A percentile compares a stretch with the other conserved stretches of the same genome.
Evolutionary conservation across 2,329 filamentous ascomycete species (phyloP).

Genomic region (Calonectria montana): DNA sequence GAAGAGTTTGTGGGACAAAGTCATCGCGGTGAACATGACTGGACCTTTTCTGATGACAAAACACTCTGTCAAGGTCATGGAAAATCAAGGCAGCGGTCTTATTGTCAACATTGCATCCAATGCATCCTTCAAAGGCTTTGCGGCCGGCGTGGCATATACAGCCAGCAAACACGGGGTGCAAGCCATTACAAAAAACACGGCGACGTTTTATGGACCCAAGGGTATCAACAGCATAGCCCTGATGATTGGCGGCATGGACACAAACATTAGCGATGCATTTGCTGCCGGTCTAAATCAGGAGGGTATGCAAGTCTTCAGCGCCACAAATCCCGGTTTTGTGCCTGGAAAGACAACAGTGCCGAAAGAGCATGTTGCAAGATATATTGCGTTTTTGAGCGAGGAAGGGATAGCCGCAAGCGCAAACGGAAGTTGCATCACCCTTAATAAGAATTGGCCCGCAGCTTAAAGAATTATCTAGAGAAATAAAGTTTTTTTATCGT

Average conservation of each 20-base stretch:
- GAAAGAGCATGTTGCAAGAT: constrained; percentile 53
- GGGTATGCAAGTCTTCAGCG: constrained; percentile 43
- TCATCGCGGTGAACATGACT: constrained; percentile 68
- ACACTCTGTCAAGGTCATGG: constrained; percentile 55
- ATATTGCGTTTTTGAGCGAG: constrained; percentile 49
- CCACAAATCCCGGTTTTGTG: constrained; percentile 44
- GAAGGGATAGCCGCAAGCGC: constrained; percentile 44
- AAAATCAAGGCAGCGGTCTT: constrained; percentile 47
- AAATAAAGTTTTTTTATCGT: neutral
- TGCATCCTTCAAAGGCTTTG: constrained; percentile 55
- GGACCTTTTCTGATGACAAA: constrained; percentile 65
- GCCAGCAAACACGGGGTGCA: constrained; percentile 65
- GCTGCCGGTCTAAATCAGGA: constrained; percentile 47
- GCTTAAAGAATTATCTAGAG: constrained; percentile 17
- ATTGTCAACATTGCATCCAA: constrained; percentile 66
- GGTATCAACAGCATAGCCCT: constrained; percentile 65
- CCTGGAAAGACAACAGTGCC: constrained; percentile 43
- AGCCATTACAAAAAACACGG: constrained; percentile 68
- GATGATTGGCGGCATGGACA: constrained; percentile 62
- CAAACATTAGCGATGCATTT: constrained; percentile 62
- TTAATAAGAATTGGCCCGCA: constrained; percentile 52
- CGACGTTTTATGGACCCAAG: constrained; percentile 64
- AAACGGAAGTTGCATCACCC: constrained; percentile 49
- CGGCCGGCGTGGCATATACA: constrained; percentile 61
- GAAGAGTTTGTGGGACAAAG: constrained; percentile 61